Percentiles rank a stretch among this genome's conserved stretches.
Evolutionary conservation across 768 basidiomycete species (phyloP).

Genomic region (Amanita fuliginea): DNA sequence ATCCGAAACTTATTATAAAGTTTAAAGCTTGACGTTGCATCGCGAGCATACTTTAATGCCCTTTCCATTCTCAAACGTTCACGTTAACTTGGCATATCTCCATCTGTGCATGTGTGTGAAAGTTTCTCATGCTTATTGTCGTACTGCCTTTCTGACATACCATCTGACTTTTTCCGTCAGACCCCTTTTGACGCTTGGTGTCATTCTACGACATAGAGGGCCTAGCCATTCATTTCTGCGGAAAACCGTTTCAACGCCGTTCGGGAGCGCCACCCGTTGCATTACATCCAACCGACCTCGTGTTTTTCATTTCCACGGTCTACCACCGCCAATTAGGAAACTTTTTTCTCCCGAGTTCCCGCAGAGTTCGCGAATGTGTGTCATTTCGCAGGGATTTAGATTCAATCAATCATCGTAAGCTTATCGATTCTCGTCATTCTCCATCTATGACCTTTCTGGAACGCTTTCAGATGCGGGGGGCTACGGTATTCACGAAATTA

Average conservation of each 20-base stretch:
- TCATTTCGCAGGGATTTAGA: not conserved
- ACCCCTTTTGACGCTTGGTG: not conserved
- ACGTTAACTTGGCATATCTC: not conserved
- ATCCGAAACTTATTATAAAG: not conserved
- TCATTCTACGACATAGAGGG: not conserved
- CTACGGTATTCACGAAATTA: not conserved
- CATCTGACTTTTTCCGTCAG: not conserved
- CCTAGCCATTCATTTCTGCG: not conserved
- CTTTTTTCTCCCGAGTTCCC: not conserved
- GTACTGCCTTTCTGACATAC: not conserved
- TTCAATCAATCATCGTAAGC: not conserved
- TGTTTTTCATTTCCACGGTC: slow-evolving; percentile 1
- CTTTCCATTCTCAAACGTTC: not conserved
- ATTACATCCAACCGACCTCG: slow-evolving; percentile 2
- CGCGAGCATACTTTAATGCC: too few relatives aligned
- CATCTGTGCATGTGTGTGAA: not conserved
- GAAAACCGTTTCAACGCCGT: not conserved
- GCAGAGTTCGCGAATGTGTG: not conserved
- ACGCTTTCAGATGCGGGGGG: not conserved
- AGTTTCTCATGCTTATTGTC: not conserved
- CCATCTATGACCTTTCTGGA: not conserved
- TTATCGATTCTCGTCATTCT: slow-evolving; percentile 5
- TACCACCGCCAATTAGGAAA: not conserved
- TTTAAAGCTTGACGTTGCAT: not conserved
- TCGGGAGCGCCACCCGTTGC: not conserved